Base-by-base conservation (phyloP, 805 yeast species). In the Schwanniomyces occidentalis region DNA sequence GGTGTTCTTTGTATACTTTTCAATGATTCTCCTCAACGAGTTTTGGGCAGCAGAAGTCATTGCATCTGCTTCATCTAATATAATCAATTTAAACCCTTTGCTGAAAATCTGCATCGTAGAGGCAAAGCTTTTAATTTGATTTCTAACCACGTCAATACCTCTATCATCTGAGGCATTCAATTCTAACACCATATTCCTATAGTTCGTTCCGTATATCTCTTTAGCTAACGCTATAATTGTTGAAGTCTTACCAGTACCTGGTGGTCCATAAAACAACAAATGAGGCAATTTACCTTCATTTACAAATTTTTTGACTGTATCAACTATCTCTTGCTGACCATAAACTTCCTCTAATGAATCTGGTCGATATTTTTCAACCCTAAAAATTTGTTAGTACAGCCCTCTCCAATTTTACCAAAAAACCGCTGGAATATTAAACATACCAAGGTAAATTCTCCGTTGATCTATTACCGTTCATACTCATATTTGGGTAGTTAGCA, bases 341-440 rank as follows among this genome's bases (percentile, higher is more conserved):
- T 87, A 80, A 7, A 93, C 91, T 30, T 93, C 96, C 42, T 85
- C 88, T 33, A 93, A 66, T 2, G 81, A 71, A 21, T 69, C 65
- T 0, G 99, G 99, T 44, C 99, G 80, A 60, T 91, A 93, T 58
- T 93, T 93, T 58, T 93, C 99, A 29, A 93, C 95, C 99, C 74
- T 65, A 35, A 8, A 20, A 12, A 8, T 15, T 18, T 16, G 54
- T 55, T 56, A 56, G 61, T 42, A 36, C 6, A n/a, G n/a, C n/a
- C n/a, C 8, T 10, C 5, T 27, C 18, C 16, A 4, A 17, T 10
- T 27, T 8, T 17, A 18, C 3, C 9, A 16, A 19, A 16, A 12
- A 15, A 17, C n/a, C 5, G 26, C 9, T 7, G 20, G 10, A 25
- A 20, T 8, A 17, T 23, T 17, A 8, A 34, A 58, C 62, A 42